A percentile compares a stretch with the other conserved stretches of the same genome.
These are phyloP conservation scores for Penicillium parvum DNA, from an alignment of 495 filamentous ascomycete species.

Conservation along the genomic window DNA sequence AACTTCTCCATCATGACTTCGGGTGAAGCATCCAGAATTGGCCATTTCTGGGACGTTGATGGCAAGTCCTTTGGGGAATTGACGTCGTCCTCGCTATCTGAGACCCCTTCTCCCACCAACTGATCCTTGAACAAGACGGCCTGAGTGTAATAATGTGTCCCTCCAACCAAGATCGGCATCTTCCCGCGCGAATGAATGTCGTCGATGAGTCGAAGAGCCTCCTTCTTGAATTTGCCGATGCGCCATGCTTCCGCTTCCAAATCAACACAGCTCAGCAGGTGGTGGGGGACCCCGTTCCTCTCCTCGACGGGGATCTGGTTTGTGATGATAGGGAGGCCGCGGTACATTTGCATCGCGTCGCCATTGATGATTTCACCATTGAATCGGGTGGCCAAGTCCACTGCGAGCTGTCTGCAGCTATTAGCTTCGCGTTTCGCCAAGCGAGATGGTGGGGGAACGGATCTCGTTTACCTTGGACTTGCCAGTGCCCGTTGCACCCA, in stretches of 20 bases:
- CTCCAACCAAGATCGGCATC: slow-evolving; percentile 87
- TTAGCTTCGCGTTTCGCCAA: slow-evolving; percentile 17
- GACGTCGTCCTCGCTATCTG: slow-evolving; percentile 15
- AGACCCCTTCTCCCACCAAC: slow-evolving; percentile 47
- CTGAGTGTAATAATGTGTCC: slow-evolving; percentile 92
- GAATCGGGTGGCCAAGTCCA: slow-evolving; percentile 76
- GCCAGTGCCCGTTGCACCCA: slow-evolving; percentile 92
- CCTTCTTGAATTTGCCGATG: slow-evolving; percentile 66
- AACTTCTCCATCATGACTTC: slow-evolving; percentile 68
- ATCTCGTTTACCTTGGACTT: slow-evolving; percentile 78
- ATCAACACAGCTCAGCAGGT: slow-evolving; percentile 74
- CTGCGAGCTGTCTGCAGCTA: slow-evolving; percentile 68
- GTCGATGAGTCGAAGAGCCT: slow-evolving; percentile 63
- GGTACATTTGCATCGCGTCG: slow-evolving; percentile 99
- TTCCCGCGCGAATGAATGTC: slow-evolving; percentile 74
- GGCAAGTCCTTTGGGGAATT: slow-evolving; percentile 16
- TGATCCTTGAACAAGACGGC: slow-evolving; percentile 72
- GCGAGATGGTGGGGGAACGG: slow-evolving; percentile 6
- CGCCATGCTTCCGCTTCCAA: slow-evolving; percentile 76
- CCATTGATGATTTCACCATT: slow-evolving; percentile 97
- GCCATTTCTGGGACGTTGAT: slow-evolving; percentile 47
- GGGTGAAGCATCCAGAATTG: slow-evolving; percentile 67
- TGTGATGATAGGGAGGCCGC: slow-evolving; percentile 88
- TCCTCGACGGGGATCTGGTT: slow-evolving; percentile 81
- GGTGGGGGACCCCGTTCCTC: slow-evolving; percentile 78